A percentile compares a stretch with the other conserved stretches of the same genome.
Conservation (phyloP, 2,329 filamentous ascomycete genomes). For the Thelonectria discophora region DNA sequence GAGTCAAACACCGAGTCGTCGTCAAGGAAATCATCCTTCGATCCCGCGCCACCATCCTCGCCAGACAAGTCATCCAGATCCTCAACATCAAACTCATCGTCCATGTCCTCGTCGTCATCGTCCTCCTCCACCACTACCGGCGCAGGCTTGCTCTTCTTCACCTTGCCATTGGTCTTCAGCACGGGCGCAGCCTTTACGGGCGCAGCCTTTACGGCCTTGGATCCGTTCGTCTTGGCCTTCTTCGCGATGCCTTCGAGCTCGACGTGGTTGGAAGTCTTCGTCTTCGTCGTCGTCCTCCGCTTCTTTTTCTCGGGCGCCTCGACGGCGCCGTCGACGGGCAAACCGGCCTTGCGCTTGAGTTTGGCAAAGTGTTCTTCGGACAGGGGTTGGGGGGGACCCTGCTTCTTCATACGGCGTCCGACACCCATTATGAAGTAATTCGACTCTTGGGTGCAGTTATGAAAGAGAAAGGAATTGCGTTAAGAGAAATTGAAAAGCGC, state of each 20-base stretch:
- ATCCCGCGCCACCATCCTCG: constrained; percentile 44
- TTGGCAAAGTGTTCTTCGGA: constrained; percentile 82
- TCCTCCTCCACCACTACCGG: constrained; percentile 59
- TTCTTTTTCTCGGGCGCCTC: constrained; percentile 73
- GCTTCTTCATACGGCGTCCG: constrained; percentile 94
- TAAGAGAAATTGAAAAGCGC: constrained; percentile 8
- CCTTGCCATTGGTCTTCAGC: constrained; percentile 39
- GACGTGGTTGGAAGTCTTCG: constrained; percentile 42
- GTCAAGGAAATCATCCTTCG: constrained; percentile 70
- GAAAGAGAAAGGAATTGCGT: neutral
- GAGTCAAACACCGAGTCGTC: constrained; percentile 75
- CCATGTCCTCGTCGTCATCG: constrained; percentile 53
- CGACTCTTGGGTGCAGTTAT: constrained; percentile 14
- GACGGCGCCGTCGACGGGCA: constrained; percentile 68
- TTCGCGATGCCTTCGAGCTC: constrained; percentile 44
- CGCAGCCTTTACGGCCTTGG: constrained; percentile 47
- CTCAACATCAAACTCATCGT: constrained; percentile 54
- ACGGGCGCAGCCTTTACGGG: constrained; percentile 40
- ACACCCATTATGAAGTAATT: constrained; percentile 74
- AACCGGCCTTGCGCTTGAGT: constrained; percentile 83
- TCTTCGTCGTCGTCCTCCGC: constrained; percentile 39
- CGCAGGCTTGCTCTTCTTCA: constrained; percentile 50
- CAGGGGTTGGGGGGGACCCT: constrained; percentile 84
- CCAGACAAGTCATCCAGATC: constrained; percentile 58
- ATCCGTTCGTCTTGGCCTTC: constrained; percentile 45